Percentiles rank a stretch among this genome's conserved stretches.
Conservation (phyloP, 768 basidiomycete species). For the Dioszegia crocea region DNA sequence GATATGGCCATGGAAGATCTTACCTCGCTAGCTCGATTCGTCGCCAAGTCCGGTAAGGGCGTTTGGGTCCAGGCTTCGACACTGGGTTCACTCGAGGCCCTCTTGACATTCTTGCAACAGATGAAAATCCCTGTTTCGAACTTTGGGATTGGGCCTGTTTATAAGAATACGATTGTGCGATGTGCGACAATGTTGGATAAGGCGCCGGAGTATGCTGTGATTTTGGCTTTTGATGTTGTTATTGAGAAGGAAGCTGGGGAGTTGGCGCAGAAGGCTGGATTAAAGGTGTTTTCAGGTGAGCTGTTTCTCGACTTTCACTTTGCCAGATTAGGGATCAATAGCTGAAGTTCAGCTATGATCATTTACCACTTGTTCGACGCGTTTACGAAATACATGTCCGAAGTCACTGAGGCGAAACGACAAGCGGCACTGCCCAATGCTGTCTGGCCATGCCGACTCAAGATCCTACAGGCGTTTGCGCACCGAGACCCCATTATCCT, state of each 20-base stretch:
- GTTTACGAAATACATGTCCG: conserved; percentile 88
- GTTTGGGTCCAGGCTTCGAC: conserved; percentile 98
- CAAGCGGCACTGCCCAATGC: conserved; percentile 89
- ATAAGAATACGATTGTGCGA: conserved; percentile 92
- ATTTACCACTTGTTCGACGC: conserved; percentile 98
- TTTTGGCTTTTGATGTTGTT: conserved; percentile 92
- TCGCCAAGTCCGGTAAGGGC: conserved; percentile 92
- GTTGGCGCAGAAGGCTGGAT: conserved; percentile 88
- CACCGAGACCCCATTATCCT: conserved; percentile 97
- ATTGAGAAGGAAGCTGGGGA: conserved; percentile 91
- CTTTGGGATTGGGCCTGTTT: conserved; percentile 95
- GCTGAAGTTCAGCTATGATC: conserved; percentile 70
- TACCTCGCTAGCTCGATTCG: conserved; percentile 76
- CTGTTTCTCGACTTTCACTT: conserved; percentile 7
- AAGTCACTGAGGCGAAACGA: conserved; percentile 87
- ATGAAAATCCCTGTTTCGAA: conserved; percentile 97
- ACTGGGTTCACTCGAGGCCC: conserved; percentile 90
- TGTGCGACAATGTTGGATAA: conserved; percentile 90
- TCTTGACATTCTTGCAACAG: conserved; percentile 87
- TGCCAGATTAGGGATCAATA: not conserved
- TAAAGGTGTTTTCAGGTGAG: conserved; percentile 87
- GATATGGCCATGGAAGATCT: conserved; percentile 97
- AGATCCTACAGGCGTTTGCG: conserved; percentile 87
- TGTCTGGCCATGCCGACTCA: conserved; percentile 92
- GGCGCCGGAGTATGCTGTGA: conserved; percentile 88